phyloP scores from a whole-genome alignment of 805 yeast genomes.

The Yarrowia sp. region DNA sequence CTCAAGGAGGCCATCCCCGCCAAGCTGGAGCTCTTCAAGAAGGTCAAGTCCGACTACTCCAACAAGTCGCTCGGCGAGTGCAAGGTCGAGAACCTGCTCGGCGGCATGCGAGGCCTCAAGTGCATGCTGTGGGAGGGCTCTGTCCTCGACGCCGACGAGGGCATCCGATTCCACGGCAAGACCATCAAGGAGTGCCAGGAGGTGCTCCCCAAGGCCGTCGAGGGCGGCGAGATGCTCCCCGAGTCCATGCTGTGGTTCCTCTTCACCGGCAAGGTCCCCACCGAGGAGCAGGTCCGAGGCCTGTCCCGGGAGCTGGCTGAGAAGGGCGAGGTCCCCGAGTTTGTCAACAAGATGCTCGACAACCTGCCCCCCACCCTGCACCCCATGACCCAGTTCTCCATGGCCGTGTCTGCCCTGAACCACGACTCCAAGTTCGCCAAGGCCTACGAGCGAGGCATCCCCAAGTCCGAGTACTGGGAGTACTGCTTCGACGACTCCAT shows the following conservation, averaged over 20 bases:
- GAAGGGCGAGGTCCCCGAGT: slow-evolving; percentile 73
- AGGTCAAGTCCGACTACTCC: slow-evolving; percentile 43
- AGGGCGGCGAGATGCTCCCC: slow-evolving; percentile 61
- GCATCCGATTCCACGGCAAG: slow-evolving; percentile 75
- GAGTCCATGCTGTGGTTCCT: slow-evolving; percentile 82
- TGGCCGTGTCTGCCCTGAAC: slow-evolving; percentile 79
- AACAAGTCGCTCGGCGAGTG: slow-evolving; percentile 46
- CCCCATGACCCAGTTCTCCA: slow-evolving; percentile 88
- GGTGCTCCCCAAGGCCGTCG: slow-evolving; percentile 55
- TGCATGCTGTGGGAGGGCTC: slow-evolving; percentile 80
- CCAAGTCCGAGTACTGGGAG: slow-evolving; percentile 79
- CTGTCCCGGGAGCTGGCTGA: slow-evolving; percentile 76
- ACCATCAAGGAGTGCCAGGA: slow-evolving; percentile 71
- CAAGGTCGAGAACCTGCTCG: slow-evolving; percentile 48
- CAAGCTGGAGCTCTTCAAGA: slow-evolving; percentile 43
- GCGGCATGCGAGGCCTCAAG: slow-evolving; percentile 80
- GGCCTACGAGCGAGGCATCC: slow-evolving; percentile 80
- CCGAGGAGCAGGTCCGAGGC: slow-evolving; percentile 65
- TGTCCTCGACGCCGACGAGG: slow-evolving; percentile 69
- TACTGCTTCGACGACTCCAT: slow-evolving; percentile 78
- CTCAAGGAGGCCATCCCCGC: slow-evolving; percentile 46
- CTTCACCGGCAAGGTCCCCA: slow-evolving; percentile 80
- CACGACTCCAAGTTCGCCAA: slow-evolving; percentile 79
- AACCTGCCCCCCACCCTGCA: slow-evolving; percentile 71
- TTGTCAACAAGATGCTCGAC: slow-evolving; percentile 70